phyloP scores from a whole-genome alignment of 306 rosid species.

The Erythrophleum fordii region DNA sequence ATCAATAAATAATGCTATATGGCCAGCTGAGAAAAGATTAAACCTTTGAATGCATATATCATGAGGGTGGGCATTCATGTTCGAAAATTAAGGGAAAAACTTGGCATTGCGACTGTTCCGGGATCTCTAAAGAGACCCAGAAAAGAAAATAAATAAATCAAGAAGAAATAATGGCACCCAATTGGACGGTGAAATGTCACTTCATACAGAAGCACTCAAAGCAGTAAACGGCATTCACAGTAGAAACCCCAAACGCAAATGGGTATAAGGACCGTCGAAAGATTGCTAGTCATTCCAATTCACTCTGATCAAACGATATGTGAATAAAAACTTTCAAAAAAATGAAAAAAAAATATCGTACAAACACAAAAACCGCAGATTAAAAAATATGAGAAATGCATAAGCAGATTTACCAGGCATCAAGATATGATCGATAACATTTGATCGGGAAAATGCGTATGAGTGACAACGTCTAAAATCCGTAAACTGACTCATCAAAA shows the following conservation, averaged over 20 bases:
- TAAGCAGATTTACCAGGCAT: not conserved
- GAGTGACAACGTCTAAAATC: constrained; percentile 21
- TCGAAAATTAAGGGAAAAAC: constrained; percentile 11
- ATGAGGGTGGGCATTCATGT: not conserved
- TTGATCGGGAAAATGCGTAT: not conserved
- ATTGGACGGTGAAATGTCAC: constrained; percentile 36
- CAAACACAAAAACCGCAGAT: constrained; percentile 20
- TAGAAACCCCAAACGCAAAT: constrained; percentile 36
- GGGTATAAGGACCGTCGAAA: constrained; percentile 14
- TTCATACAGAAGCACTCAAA: constrained; percentile 11
- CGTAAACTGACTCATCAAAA: constrained; percentile 2
- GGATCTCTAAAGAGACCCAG: constrained; percentile 25
- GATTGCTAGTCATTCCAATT: not conserved
- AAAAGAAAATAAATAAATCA: constrained; percentile 21
- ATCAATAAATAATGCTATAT: not conserved
- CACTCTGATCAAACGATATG: not conserved
- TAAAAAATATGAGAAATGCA: not conserved
- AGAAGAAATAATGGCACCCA: constrained; percentile 36
- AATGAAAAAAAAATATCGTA: not conserved
- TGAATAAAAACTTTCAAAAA: not conserved
- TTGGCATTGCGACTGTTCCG: constrained; percentile 1
- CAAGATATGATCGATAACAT: not conserved
- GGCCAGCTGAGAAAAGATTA: constrained; percentile 10
- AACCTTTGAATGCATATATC: constrained; percentile 37
- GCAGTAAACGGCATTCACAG: constrained; percentile 25